Evolutionary conservation across 441 rosid genomes (phyloP).

Genomic region (Pelargonium cotyledonis): DNA sequence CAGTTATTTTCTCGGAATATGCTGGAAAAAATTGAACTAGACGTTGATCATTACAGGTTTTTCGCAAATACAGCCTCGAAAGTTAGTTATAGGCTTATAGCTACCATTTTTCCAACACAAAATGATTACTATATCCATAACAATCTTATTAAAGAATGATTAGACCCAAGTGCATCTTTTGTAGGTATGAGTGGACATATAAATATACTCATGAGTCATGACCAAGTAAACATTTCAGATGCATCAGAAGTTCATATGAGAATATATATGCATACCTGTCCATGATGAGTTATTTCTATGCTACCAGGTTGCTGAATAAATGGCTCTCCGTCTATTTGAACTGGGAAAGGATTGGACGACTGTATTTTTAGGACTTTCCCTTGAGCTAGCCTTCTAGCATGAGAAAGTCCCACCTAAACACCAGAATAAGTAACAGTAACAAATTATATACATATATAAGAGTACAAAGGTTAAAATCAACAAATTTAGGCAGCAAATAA

Average conservation of each 20-base stretch:
- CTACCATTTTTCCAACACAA: neutral
- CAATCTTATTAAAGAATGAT: too few relatives aligned
- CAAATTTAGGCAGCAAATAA: too few relatives aligned
- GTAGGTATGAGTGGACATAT: too few relatives aligned
- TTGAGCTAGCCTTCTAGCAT: conserved; percentile 64
- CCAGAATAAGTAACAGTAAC: neutral
- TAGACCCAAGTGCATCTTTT: too few relatives aligned
- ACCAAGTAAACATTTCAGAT: neutral
- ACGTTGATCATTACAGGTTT: neutral
- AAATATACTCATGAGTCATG: neutral
- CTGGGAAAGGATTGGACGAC: conserved; percentile 53
- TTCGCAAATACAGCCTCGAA: neutral
- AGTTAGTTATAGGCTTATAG: too few relatives aligned
- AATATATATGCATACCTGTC: conserved; percentile 38
- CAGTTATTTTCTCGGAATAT: neutral
- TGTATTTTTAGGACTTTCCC: conserved; percentile 50
- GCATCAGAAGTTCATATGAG: neutral
- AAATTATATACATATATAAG: neutral
- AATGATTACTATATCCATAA: neutral
- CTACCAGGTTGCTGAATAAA: conserved; percentile 64
- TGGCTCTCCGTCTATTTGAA: conserved; percentile 75
- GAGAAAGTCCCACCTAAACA: conserved; percentile 55
- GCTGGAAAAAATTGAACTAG: neutral
- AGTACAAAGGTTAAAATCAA: too few relatives aligned
- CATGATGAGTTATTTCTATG: conserved; percentile 57